These are phyloP conservation scores for apple (Malus domestica) DNA, from an alignment of 306 rosid genomes.

Conservation along the genomic window DNA sequence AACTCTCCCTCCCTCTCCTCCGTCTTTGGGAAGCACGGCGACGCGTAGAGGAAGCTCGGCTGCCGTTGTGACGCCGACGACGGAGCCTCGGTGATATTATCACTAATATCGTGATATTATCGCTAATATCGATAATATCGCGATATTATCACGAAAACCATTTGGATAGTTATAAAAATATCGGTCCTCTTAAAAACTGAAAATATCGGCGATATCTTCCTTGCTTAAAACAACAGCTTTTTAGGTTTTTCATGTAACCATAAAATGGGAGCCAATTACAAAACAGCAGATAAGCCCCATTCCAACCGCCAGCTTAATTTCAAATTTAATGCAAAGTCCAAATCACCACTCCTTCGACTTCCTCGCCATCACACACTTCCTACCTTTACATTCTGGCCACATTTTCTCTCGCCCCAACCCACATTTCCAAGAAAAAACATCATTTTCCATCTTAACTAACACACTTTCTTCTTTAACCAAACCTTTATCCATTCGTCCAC, in stretches of 20 bases:
- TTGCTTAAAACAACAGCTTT: background rate
- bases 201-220: no score
- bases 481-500: slow-evolving; percentile 7
- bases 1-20: no score
- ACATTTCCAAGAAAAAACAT: slow-evolving; percentile 11
- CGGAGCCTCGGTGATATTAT: no score
- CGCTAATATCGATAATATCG: no score
- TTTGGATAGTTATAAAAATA: no score
- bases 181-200: no score
- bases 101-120: no score
- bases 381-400: background rate
- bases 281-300: background rate
- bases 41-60: no score
- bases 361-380: slow-evolving; percentile 16
- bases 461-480: background rate
- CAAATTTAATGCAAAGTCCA: slow-evolving; percentile 12
- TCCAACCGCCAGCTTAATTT: slow-evolving; percentile 19
- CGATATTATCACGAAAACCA: no score
- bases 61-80: no score
- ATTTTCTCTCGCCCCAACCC: background rate
- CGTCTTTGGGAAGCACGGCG: no score
- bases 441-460: background rate
- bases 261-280: background rate
- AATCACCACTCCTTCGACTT: background rate
- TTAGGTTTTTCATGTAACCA: background rate